Evolutionary conservation across 2,329 filamentous ascomycete genomes (phyloP).

Genomic region (Drechslera avenae): DNA sequence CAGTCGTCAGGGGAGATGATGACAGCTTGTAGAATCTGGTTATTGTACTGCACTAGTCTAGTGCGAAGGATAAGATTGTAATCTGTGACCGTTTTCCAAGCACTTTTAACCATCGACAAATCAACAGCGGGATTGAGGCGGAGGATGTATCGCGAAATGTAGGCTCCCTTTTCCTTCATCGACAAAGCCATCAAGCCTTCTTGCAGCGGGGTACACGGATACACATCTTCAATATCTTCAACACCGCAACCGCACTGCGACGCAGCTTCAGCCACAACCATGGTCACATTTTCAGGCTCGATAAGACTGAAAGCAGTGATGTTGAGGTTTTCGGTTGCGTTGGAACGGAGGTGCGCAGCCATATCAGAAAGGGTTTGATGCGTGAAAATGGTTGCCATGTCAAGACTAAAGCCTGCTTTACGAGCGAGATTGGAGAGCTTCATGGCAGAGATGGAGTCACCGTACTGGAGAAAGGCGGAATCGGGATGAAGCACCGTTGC

Average conservation of each 20-base stretch:
- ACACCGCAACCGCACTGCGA: not conserved
- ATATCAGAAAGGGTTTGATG: not conserved
- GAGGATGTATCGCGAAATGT: not conserved
- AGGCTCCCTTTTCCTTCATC: not conserved
- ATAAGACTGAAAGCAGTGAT: not conserved
- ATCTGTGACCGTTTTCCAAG: not conserved
- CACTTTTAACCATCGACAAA: not conserved
- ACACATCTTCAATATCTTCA: not conserved
- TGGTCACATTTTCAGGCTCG: not conserved
- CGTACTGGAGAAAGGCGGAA: not conserved
- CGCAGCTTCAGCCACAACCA: not conserved
- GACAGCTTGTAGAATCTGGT: not conserved
- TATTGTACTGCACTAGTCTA: not conserved
- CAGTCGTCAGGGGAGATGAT: not conserved
- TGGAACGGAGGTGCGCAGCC: not conserved
- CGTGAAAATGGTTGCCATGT: not conserved
- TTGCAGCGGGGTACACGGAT: not conserved
- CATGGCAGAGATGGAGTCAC: not conserved
- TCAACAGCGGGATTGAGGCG: not conserved
- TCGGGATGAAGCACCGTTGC: not conserved
- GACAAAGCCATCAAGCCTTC: not conserved
- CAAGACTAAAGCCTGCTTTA: not conserved
- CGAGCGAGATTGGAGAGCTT: not conserved
- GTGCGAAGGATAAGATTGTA: not conserved
- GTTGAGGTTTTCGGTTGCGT: not conserved